These are phyloP conservation scores for Schizophyllum amplum DNA, from an alignment of 1,284 basidiomycete genomes.

Conservation along the genomic window DNA sequence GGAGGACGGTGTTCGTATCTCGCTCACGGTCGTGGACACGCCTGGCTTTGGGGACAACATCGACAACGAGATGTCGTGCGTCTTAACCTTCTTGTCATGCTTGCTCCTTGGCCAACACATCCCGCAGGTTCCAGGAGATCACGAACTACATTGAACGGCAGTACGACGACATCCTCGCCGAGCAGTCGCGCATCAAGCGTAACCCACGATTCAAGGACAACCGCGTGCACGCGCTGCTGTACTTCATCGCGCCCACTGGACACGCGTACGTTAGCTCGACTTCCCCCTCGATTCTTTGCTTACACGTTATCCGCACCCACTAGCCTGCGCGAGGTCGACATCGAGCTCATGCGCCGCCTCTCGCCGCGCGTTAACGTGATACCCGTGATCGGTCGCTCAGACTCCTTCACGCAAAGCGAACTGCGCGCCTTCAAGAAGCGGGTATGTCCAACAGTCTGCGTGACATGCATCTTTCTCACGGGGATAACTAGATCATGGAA, in stretches of 20 bases:
- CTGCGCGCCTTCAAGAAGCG: constrained; percentile 91
- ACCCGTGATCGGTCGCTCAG: constrained; percentile 94
- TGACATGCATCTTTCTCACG: constrained; percentile 2
- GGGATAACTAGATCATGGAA: constrained; percentile 81
- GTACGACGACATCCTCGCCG: constrained; percentile 97
- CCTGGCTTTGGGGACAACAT: constrained; percentile 98
- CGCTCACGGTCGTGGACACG: constrained; percentile 94
- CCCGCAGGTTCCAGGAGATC: constrained; percentile 84
- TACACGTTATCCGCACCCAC: constrained; percentile 3
- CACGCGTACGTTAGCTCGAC: constrained; percentile 36
- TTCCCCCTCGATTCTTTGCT: background rate
- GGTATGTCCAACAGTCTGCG: constrained; percentile 32
- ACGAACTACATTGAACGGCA: constrained; percentile 92
- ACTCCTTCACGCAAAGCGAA: constrained; percentile 84
- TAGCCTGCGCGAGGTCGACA: constrained; percentile 94
- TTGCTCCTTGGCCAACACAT: constrained; percentile 8
- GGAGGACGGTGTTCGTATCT: constrained; percentile 94
- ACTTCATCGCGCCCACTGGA: constrained; percentile 85
- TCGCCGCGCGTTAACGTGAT: constrained; percentile 97
- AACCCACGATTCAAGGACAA: constrained; percentile 98
- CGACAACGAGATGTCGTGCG: constrained; percentile 92
- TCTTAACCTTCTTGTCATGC: constrained; percentile 14
- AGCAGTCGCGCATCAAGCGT: constrained; percentile 97
- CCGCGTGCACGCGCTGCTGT: constrained; percentile 88
- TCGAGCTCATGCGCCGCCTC: constrained; percentile 90